A percentile compares a stretch with the other conserved stretches of the same genome.
Evolutionary conservation across 2,329 filamentous ascomycete genomes (phyloP).

Genomic region (Alternaria sp.): DNA sequence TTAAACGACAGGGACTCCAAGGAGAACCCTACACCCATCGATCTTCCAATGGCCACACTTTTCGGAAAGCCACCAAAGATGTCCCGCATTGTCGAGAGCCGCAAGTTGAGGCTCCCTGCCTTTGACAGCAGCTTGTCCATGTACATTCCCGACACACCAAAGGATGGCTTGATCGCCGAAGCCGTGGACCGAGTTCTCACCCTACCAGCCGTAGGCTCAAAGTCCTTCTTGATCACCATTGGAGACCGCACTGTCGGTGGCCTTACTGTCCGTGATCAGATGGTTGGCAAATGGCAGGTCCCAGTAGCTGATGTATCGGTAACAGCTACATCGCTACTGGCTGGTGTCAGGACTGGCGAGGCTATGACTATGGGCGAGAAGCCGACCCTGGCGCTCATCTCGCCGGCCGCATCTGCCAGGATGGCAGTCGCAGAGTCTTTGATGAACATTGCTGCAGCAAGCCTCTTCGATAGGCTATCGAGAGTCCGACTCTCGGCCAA

Average conservation of each 20-base stretch:
- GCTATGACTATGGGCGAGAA: constrained; percentile 99
- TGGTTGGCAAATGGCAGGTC: constrained; percentile 95
- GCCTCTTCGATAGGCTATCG: constrained; percentile 73
- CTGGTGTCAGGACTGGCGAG: constrained; percentile 79
- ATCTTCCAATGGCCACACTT: constrained; percentile 85
- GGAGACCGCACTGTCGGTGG: constrained; percentile 92
- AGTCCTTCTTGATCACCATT: constrained; percentile 96
- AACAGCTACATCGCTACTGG: constrained; percentile 79
- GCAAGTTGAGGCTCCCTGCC: constrained; percentile 68
- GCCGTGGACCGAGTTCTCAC: constrained; percentile 82
- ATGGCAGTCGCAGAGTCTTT: constrained; percentile 97
- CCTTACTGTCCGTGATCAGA: constrained; percentile 86
- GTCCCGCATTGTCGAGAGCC: constrained; percentile 73
- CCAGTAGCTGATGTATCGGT: constrained; percentile 95
- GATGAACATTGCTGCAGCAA: constrained; percentile 87
- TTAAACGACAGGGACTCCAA: constrained; percentile 81
- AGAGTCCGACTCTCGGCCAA: constrained; percentile 91
- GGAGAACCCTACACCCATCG: constrained; percentile 78
- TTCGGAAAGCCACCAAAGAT: constrained; percentile 89
- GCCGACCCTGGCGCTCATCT: constrained; percentile 86
- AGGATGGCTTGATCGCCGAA: constrained; percentile 64
- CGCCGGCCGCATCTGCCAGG: constrained; percentile 84
- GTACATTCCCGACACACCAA: constrained; percentile 66
- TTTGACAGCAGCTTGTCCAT: constrained; percentile 79
- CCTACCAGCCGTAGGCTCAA: constrained; percentile 91